phyloP scores from a whole-genome alignment of 495 filamentous ascomycete genomes.

The Tuber microsphaerosporum region DNA sequence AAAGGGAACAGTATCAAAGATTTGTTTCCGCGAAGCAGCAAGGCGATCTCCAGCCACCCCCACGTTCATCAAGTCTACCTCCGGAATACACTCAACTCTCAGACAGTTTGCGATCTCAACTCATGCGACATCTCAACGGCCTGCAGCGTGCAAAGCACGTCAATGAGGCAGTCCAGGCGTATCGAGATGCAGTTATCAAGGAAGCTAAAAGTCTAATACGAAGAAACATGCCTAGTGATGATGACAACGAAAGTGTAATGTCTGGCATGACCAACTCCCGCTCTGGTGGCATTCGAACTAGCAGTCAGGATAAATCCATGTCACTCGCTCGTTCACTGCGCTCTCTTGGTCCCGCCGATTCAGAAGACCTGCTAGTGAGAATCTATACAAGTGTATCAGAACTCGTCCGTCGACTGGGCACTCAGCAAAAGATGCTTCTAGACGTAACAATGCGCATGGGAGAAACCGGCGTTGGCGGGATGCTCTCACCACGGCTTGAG shows the following conservation, averaged over 20 bases:
- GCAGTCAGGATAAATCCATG: conserved; percentile 80
- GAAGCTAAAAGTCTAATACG: conserved; percentile 85
- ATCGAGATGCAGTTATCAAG: conserved; percentile 75
- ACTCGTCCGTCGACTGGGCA: conserved; percentile 70
- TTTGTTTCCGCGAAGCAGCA: conserved; percentile 36
- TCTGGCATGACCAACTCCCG: conserved; percentile 67
- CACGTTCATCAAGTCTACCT: conserved; percentile 38
- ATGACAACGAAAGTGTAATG: conserved; percentile 84
- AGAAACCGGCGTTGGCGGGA: conserved; percentile 40
- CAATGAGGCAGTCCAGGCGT: conserved; percentile 69
- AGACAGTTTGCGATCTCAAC: conserved; percentile 58
- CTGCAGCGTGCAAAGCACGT: conserved; percentile 72
- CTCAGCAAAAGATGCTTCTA: conserved; percentile 90
- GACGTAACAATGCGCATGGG: conserved; percentile 69
- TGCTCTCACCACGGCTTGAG: conserved; percentile 40
- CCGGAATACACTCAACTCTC: conserved; percentile 40
- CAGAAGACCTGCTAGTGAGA: conserved; percentile 73
- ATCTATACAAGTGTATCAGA: conserved; percentile 86
- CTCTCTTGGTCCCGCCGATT: conserved; percentile 71
- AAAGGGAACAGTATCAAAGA: conserved; percentile 47
- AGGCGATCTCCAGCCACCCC: conserved; percentile 31
- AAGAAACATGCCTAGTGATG: conserved; percentile 75
- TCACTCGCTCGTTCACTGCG: conserved; percentile 87
- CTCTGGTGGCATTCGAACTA: conserved; percentile 55
- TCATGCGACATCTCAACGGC: conserved; percentile 64